phyloP scores from a whole-genome alignment of 2,329 filamentous ascomycete genomes.

The Aspergillus pseudotamarii region DNA sequence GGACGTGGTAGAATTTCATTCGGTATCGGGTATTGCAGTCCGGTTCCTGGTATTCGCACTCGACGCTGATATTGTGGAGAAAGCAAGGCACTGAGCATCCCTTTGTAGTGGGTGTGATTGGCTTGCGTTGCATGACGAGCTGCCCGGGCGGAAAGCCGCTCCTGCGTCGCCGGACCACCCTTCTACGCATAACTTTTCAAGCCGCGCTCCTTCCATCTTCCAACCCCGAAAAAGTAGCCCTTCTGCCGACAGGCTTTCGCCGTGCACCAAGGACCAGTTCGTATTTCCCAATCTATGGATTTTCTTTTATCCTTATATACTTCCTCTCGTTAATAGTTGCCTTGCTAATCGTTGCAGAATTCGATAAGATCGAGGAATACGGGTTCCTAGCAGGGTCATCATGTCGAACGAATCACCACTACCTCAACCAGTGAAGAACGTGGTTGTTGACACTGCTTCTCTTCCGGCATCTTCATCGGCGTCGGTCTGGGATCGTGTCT shows the following conservation, averaged over 20 bases:
- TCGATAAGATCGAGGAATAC: slow-evolving; percentile 16
- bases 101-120: slow-evolving; percentile 33
- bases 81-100: slow-evolving; percentile 20
- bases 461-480: slow-evolving; percentile 57
- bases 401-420: slow-evolving; percentile 46
- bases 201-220: slow-evolving; percentile 32
- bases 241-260: slow-evolving; percentile 18
- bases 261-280: slow-evolving; percentile 25
- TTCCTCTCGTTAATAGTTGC: slow-evolving; percentile 9
- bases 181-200: slow-evolving; percentile 40
- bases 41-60: not conserved
- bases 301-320: not conserved
- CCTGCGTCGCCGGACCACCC: slow-evolving; percentile 22
- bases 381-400: slow-evolving; percentile 30
- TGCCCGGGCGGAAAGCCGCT: slow-evolving; percentile 24
- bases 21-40: not conserved
- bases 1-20: not conserved
- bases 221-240: slow-evolving; percentile 21
- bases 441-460: slow-evolving; percentile 44
- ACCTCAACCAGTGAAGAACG: slow-evolving; percentile 38
- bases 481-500: slow-evolving; percentile 85
- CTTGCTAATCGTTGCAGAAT: slow-evolving; percentile 1
- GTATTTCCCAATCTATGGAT: slow-evolving; percentile 4
- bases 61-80: slow-evolving; percentile 18
- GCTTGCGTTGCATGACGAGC: slow-evolving; percentile 26